Evolutionary conservation across 768 basidiomycete genomes (phyloP).

Genomic region (Termitomyces sp.): DNA sequence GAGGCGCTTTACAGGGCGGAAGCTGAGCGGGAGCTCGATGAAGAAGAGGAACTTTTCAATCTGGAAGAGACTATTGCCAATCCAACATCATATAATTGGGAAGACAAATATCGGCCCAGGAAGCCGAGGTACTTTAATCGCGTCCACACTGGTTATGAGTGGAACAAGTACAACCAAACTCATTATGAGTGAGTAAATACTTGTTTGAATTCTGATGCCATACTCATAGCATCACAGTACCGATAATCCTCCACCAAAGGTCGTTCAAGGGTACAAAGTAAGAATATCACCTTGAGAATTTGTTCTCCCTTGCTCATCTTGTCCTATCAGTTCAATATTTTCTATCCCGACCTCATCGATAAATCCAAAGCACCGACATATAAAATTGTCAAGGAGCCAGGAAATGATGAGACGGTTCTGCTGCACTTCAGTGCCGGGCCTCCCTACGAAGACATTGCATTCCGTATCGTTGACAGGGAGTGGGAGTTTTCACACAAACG

Average conservation of each 20-base stretch:
- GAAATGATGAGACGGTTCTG: slow-evolving; percentile 92
- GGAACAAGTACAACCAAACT: slow-evolving; percentile 99
- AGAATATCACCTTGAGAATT: not conserved
- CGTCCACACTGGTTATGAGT: slow-evolving; percentile 98
- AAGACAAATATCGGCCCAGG: slow-evolving; percentile 95
- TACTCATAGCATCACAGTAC: slow-evolving; percentile 46
- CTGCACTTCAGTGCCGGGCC: slow-evolving; percentile 95
- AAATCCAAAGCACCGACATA: slow-evolving; percentile 96
- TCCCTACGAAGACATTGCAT: slow-evolving; percentile 98
- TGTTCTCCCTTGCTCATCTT: slow-evolving; percentile 7
- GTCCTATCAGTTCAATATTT: slow-evolving; percentile 79
- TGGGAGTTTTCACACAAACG: slow-evolving; percentile 99
- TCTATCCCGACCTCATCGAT: slow-evolving; percentile 99
- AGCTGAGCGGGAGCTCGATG: slow-evolving; percentile 88
- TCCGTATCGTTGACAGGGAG: slow-evolving; percentile 94
- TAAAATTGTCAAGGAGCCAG: slow-evolving; percentile 89
- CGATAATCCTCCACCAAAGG: slow-evolving; percentile 98
- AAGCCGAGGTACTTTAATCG: slow-evolving; percentile 99
- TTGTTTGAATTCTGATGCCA: not conserved
- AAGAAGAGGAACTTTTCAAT: slow-evolving; percentile 95
- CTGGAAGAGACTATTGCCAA: slow-evolving; percentile 83
- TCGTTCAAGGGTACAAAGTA: slow-evolving; percentile 97
- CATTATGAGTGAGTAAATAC: slow-evolving; percentile 84
- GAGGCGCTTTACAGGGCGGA: slow-evolving; percentile 90
- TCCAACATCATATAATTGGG: slow-evolving; percentile 92